Percentiles rank a stretch among this genome's conserved stretches.
Conservation (phyloP, 2,329 filamentous ascomycete genomes). For the Bipolaris oryzae region DNA sequence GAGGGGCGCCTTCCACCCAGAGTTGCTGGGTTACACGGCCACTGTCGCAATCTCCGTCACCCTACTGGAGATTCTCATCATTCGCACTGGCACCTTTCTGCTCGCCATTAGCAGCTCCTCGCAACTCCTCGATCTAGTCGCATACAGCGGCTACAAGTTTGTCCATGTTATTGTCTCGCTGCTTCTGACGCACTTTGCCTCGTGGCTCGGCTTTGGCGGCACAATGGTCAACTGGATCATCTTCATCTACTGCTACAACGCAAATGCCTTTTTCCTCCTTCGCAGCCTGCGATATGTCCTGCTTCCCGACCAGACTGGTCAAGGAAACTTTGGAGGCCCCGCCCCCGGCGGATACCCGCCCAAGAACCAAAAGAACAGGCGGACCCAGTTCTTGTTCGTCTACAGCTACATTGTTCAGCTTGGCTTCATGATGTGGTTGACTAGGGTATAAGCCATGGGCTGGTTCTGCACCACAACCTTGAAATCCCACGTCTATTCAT, state of each 20-base stretch:
- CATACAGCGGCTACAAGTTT: slow-evolving; percentile 98
- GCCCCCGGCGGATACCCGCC: slow-evolving; percentile 67
- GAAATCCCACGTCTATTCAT: background rate
- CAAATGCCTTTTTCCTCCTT: slow-evolving; percentile 94
- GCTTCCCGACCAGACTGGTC: slow-evolving; percentile 68
- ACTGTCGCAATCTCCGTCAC: slow-evolving; percentile 84
- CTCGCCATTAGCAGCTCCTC: slow-evolving; percentile 92
- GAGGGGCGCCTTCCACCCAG: slow-evolving; percentile 89
- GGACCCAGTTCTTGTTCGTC: slow-evolving; percentile 46
- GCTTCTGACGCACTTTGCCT: slow-evolving; percentile 67
- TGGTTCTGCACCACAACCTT: no score
- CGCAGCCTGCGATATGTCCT: slow-evolving; percentile 95
- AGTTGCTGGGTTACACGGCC: slow-evolving; percentile 87
- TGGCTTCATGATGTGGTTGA: slow-evolving; percentile 88
- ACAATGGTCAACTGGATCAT: slow-evolving; percentile 88
- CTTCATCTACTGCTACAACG: slow-evolving; percentile 89
- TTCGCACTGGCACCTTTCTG: slow-evolving; percentile 93
- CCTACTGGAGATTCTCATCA: slow-evolving; percentile 81
- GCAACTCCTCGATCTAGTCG: slow-evolving; percentile 89
- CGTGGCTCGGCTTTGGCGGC: slow-evolving; percentile 76
- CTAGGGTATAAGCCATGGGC: slow-evolving; percentile 29
- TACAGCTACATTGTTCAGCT: slow-evolving; percentile 93
- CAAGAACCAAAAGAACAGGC: slow-evolving; percentile 66
- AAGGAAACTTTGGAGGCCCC: slow-evolving; percentile 34
- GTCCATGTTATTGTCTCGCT: slow-evolving; percentile 94